Conservation (phyloP, 352 stramenopile species). For the Phytophthora sansomeana region DNA sequence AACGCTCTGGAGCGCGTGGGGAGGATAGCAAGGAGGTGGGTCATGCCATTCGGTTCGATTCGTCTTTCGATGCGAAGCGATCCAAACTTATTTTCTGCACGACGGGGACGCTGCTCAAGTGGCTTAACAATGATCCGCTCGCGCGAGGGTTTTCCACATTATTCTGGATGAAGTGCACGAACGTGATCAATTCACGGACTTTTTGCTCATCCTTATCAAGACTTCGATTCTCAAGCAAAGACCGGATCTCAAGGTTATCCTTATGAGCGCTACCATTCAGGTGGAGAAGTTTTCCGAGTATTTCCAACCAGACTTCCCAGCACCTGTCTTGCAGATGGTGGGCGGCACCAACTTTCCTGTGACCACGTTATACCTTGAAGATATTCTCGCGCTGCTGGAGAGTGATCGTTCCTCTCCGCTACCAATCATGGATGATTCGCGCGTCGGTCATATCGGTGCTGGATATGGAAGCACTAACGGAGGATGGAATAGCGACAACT, state of each 20-base stretch:
- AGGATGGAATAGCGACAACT: slow-evolving; percentile 7
- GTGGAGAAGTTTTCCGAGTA: slow-evolving; percentile 94
- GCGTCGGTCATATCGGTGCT: slow-evolving; percentile 11
- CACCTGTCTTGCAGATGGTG: slow-evolving; percentile 80
- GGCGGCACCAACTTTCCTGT: slow-evolving; percentile 91
- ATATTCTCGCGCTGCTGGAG: slow-evolving; percentile 65
- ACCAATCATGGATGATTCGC: slow-evolving; percentile 36
- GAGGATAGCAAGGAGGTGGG: slow-evolving; percentile 79
- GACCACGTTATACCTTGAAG: slow-evolving; percentile 94
- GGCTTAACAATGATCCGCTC: slow-evolving; percentile 79
- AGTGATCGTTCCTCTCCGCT: slow-evolving; percentile 40
- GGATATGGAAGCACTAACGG: slow-evolving; percentile 1
- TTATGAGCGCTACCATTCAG: slow-evolving; percentile 98
- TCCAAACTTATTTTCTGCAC: slow-evolving; percentile 98
- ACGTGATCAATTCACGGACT: slow-evolving; percentile 95
- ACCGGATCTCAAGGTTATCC: slow-evolving; percentile 90
- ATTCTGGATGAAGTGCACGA: slow-evolving; percentile 98
- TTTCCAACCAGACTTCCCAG: slow-evolving; percentile 81
- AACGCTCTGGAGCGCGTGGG: slow-evolving; percentile 51
- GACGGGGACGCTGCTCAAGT: slow-evolving; percentile 93
- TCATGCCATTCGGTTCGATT: slow-evolving; percentile 94
- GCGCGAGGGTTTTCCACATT: slow-evolving; percentile 91
- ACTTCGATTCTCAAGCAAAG: slow-evolving; percentile 84
- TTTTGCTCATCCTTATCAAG: slow-evolving; percentile 95
- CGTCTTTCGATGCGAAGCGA: slow-evolving; percentile 65